These are phyloP conservation scores for Xylaria digitata DNA, from an alignment of 2,329 filamentous ascomycete genomes.

Conservation along the genomic window DNA sequence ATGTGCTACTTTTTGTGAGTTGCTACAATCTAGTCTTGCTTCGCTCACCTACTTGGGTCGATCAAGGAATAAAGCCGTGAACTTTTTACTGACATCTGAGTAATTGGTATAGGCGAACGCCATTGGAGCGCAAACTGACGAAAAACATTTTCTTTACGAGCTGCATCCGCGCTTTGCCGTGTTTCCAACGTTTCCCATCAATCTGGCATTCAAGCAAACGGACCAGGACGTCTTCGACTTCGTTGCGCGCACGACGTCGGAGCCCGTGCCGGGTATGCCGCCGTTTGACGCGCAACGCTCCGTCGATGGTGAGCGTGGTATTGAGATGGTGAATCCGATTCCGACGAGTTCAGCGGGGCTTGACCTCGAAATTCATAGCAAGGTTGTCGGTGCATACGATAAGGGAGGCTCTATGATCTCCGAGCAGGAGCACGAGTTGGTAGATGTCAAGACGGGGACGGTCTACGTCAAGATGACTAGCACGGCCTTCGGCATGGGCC, in stretches of 20 bases:
- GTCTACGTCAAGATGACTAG: slow-evolving; percentile 55
- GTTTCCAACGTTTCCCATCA: slow-evolving; percentile 61
- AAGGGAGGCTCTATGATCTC: slow-evolving; percentile 58
- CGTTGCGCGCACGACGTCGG: slow-evolving; percentile 29
- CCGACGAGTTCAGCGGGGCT: slow-evolving; percentile 35
- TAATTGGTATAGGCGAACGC: slow-evolving; percentile 50
- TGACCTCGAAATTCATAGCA: slow-evolving; percentile 51
- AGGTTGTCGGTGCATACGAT: slow-evolving; percentile 59
- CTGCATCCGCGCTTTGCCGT: slow-evolving; percentile 57
- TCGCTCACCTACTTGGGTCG: background rate
- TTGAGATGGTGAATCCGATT: slow-evolving; percentile 35
- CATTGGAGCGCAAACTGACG: slow-evolving; percentile 53
- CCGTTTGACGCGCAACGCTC: slow-evolving; percentile 35
- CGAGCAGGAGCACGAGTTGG: slow-evolving; percentile 54
- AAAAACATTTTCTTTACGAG: slow-evolving; percentile 59
- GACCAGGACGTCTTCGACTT: slow-evolving; percentile 52
- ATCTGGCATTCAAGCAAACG: slow-evolving; percentile 59
- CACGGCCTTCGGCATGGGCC: slow-evolving; percentile 58
- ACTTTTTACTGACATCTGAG: slow-evolving; percentile 2
- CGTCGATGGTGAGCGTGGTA: slow-evolving; percentile 35
- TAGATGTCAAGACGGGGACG: slow-evolving; percentile 54
- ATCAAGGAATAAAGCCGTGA: background rate
- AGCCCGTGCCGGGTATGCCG: slow-evolving; percentile 37
- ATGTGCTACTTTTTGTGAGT: slow-evolving; percentile 56
- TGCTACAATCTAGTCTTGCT: background rate